These are phyloP conservation scores for Adansonia digitata DNA, from an alignment of 345 rosid genomes.

Conservation along the genomic window DNA sequence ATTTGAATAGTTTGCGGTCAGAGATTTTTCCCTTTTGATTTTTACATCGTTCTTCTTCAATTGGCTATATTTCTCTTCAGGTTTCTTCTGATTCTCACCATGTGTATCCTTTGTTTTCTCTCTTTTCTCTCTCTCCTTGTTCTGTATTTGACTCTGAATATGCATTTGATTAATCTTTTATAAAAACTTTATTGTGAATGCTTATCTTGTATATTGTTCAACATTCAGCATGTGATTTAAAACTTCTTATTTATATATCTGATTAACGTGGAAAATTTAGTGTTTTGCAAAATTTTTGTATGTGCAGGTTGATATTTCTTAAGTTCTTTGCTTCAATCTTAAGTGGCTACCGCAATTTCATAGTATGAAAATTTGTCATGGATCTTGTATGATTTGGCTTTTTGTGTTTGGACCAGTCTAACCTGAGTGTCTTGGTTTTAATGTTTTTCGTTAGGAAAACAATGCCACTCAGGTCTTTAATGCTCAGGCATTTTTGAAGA, in stretches of 20 bases:
- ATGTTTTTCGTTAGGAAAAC: slow-evolving; percentile 58
- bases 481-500: slow-evolving; percentile 82
- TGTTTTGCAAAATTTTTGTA: slow-evolving; percentile 7
- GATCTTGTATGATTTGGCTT: slow-evolving; percentile 15
- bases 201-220: neutral
- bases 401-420: slow-evolving; percentile 2
- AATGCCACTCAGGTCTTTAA: slow-evolving; percentile 61
- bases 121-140: neutral
- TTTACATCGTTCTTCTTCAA: neutral
- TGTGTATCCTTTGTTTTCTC: neutral
- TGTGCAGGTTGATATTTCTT: slow-evolving; percentile 86
- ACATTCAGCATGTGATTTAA: neutral
- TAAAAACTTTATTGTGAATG: neutral
- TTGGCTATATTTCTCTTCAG: neutral
- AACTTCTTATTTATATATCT: neutral
- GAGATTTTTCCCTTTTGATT: neutral
- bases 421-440: slow-evolving; percentile 13
- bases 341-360: slow-evolving; percentile 97
- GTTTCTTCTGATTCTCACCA: neutral
- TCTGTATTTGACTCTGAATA: neutral
- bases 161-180: neutral
- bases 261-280: neutral
- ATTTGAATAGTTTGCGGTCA: neutral
- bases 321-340: slow-evolving; percentile 90
- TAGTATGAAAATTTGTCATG: slow-evolving; percentile 45